These are phyloP conservation scores for Talaromyces atroroseus DNA, from an alignment of 2,329 filamentous ascomycete species.

Conservation along the genomic window DNA sequence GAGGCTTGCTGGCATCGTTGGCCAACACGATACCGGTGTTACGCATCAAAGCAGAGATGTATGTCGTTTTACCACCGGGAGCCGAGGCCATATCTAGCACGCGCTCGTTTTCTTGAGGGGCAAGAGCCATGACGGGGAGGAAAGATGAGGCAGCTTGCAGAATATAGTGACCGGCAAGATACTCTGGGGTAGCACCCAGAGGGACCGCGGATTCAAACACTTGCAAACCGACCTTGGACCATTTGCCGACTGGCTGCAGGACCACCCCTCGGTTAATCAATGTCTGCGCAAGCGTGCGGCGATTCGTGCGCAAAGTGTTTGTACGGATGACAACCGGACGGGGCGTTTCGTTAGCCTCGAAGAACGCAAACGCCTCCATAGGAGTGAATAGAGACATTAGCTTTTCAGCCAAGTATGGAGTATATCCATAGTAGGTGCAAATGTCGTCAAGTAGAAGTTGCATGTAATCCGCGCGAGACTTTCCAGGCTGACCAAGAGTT, in stretches of 20 bases:
- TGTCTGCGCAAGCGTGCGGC: slow-evolving; percentile 78
- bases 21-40: slow-evolving; percentile 94
- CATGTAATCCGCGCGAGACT: slow-evolving; percentile 83
- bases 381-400: slow-evolving; percentile 88
- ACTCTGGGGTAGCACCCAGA: slow-evolving; percentile 92
- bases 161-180: slow-evolving; percentile 95
- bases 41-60: slow-evolving; percentile 94
- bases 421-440: slow-evolving; percentile 96
- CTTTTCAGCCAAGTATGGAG: slow-evolving; percentile 89
- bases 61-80: slow-evolving; percentile 92
- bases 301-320: slow-evolving; percentile 78
- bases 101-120: slow-evolving; percentile 86
- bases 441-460: slow-evolving; percentile 83
- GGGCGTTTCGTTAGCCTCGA: slow-evolving; percentile 95
- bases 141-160: slow-evolving; percentile 95
- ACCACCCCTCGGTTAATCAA: slow-evolving; percentile 95
- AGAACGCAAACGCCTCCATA: slow-evolving; percentile 93
- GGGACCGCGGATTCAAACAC: slow-evolving; percentile 87
- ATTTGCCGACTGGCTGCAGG: slow-evolving; percentile 94
- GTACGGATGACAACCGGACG: slow-evolving; percentile 93
- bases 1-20: slow-evolving; percentile 90
- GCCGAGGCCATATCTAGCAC: slow-evolving; percentile 93
- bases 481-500: slow-evolving; percentile 70
- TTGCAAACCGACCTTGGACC: slow-evolving; percentile 96
- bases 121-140: slow-evolving; percentile 93